These are phyloP conservation scores for Mycosphaerella arachidis DNA, from an alignment of 2,329 filamentous ascomycete species.

Conservation along the genomic window DNA sequence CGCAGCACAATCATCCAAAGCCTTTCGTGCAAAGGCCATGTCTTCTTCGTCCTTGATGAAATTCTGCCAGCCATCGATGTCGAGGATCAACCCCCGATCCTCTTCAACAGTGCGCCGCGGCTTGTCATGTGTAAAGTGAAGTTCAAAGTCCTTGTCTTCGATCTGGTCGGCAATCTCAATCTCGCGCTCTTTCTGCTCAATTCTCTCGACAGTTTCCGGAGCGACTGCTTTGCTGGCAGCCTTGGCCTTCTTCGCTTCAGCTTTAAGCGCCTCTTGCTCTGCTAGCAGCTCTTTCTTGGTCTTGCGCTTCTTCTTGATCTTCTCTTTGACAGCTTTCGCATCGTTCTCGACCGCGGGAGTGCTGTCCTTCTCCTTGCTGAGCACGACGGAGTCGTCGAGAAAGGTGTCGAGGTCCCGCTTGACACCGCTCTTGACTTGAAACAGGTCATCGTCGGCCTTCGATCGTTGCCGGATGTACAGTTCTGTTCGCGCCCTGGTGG, in stretches of 20 bases:
- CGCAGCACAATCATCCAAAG: conserved; percentile 44
- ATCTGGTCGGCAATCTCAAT: conserved; percentile 50
- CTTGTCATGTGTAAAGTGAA: conserved; percentile 56
- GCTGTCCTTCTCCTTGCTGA: conserved; percentile 20
- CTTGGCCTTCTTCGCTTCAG: conserved; percentile 30
- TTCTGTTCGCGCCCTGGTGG: conserved; percentile 67
- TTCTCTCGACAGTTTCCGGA: conserved; percentile 35
- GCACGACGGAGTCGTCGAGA: conserved; percentile 21
- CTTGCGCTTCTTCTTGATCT: conserved; percentile 59
- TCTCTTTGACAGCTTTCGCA: conserved; percentile 38
- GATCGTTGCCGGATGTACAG: conserved; percentile 70
- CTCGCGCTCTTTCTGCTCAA: conserved; percentile 36
- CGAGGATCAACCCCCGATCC: conserved; percentile 58
- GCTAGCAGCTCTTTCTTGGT: conserved; percentile 75
- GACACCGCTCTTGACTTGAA: conserved; percentile 55
- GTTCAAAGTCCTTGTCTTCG: conserved; percentile 50
- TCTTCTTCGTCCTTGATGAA: conserved; percentile 67
- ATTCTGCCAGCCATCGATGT: conserved; percentile 67
- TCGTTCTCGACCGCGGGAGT: conserved; percentile 24
- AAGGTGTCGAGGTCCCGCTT: conserved; percentile 41
- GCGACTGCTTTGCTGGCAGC: conserved; percentile 26
- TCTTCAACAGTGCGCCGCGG: conserved; percentile 63
- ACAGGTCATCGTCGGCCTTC: conserved; percentile 79
- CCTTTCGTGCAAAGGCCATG: conserved; percentile 52
- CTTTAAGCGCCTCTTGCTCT: conserved; percentile 59